phyloP scores from a whole-genome alignment of 2,329 filamentous ascomycete genomes.

The Venturia asperata region DNA sequence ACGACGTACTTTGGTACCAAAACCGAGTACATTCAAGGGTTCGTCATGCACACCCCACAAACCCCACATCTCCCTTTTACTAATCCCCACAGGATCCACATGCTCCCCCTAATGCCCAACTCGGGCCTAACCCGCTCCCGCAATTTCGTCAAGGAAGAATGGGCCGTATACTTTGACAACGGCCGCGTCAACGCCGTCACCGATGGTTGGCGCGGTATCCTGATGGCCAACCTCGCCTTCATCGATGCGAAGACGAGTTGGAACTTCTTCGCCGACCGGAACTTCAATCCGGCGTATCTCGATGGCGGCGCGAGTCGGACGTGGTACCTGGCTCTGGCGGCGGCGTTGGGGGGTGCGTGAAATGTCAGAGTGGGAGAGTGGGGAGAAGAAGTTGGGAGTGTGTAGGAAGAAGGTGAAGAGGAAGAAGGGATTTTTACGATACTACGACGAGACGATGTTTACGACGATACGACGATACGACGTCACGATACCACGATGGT shows the following conservation, averaged over 20 bases:
- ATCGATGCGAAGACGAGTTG: slow-evolving; percentile 64
- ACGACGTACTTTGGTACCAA: slow-evolving; percentile 45
- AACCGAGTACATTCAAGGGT: slow-evolving; percentile 38
- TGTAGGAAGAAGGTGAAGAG: neutral
- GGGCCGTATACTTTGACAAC: slow-evolving; percentile 68
- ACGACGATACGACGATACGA: too few relatives aligned
- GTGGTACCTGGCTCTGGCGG: slow-evolving; percentile 77
- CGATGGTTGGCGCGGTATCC: slow-evolving; percentile 78
- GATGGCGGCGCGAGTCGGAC: slow-evolving; percentile 78
- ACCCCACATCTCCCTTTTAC: neutral
- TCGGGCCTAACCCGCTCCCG: slow-evolving; percentile 59
- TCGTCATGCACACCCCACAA: neutral
- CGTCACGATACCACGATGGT: too few relatives aligned
- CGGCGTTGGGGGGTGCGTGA: slow-evolving; percentile 40
- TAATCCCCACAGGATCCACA: slow-evolving; percentile 55
- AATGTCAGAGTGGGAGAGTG: neutral
- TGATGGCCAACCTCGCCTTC: slow-evolving; percentile 76
- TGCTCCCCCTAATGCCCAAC: slow-evolving; percentile 67
- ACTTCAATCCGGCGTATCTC: slow-evolving; percentile 61
- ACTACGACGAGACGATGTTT: too few relatives aligned
- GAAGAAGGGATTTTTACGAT: too few relatives aligned
- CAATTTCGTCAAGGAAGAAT: slow-evolving; percentile 63
- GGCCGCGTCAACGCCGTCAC: slow-evolving; percentile 49
- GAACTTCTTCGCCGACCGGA: slow-evolving; percentile 61
- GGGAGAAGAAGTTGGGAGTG: too few relatives aligned